These are phyloP conservation scores for Calonectria hongkongensis DNA, from an alignment of 2,329 filamentous ascomycete genomes.

Conservation along the genomic window DNA sequence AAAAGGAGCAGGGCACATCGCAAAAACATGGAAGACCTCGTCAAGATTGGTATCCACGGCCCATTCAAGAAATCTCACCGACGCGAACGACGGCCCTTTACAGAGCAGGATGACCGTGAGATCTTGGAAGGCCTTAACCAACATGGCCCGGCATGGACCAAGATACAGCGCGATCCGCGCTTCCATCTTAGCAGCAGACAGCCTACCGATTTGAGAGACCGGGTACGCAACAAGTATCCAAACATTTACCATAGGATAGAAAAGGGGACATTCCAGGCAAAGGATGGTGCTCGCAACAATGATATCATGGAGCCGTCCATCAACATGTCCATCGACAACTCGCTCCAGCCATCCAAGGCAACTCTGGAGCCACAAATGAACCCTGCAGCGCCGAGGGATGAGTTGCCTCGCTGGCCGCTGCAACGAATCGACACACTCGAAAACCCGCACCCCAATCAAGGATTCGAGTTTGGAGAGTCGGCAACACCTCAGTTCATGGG, in stretches of 20 bases:
- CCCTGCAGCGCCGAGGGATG: conserved; percentile 67
- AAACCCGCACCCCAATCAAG: conserved; percentile 50
- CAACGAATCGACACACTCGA: conserved; percentile 58
- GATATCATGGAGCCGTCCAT: conserved; percentile 71
- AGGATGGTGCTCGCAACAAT: conserved; percentile 63
- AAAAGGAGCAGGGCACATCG: conserved; percentile 73
- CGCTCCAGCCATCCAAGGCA: conserved; percentile 63
- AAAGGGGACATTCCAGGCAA: conserved; percentile 70
- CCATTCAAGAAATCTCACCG: conserved; percentile 78
- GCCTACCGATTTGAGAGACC: conserved; percentile 78
- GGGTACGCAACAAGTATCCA: conserved; percentile 79
- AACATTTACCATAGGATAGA: conserved; percentile 74
- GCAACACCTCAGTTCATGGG: conserved; percentile 63
- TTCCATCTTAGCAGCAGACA: conserved; percentile 76
- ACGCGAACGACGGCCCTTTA: conserved; percentile 76
- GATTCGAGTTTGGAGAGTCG: conserved; percentile 68
- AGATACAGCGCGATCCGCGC: conserved; percentile 76
- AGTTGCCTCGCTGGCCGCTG: conserved; percentile 66
- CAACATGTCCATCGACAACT: conserved; percentile 69
- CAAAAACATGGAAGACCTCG: conserved; percentile 74
- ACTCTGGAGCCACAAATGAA: conserved; percentile 64
- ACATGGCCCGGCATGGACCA: conserved; percentile 79
- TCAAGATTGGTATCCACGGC: conserved; percentile 75
- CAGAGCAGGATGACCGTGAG: conserved; percentile 77
- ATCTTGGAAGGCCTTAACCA: conserved; percentile 76